phyloP scores from a whole-genome alignment of 2,329 filamentous ascomycete genomes.

The Penicillium sclerotiorum region DNA sequence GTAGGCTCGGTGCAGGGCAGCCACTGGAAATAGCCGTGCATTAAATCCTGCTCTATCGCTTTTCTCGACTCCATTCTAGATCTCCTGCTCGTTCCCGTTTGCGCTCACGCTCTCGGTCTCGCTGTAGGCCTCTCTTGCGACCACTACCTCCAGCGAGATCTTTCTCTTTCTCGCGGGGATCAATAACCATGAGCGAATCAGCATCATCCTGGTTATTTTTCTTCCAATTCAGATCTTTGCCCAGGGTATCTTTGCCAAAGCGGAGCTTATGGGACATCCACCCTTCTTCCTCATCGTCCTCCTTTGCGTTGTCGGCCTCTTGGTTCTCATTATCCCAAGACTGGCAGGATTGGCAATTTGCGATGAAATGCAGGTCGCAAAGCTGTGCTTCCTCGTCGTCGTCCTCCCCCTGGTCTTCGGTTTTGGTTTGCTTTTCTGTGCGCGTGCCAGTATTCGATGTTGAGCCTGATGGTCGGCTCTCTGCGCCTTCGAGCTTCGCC shows the following conservation, averaged over 20 bases:
- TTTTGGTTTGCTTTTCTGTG: conserved; percentile 13
- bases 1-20: too few relatives aligned
- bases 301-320: conserved; percentile 48
- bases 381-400: conserved; percentile 69
- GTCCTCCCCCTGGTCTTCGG: conserved; percentile 16
- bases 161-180: conserved; percentile 80
- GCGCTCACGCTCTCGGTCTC: conserved; percentile 42
- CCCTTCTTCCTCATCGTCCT: conserved; percentile 56
- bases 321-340: conserved; percentile 68
- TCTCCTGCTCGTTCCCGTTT: conserved; percentile 37
- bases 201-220: conserved; percentile 84
- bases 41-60: conserved; percentile 1
- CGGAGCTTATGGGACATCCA: conserved; percentile 88
- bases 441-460: conserved; percentile 11
- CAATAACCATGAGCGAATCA: conserved; percentile 77
- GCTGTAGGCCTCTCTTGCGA: conserved; percentile 56
- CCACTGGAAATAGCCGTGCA: too few relatives aligned
- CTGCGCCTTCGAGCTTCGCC: conserved; percentile 65
- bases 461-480: conserved; percentile 36
- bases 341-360: conserved; percentile 88
- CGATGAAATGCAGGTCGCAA: conserved; percentile 95
- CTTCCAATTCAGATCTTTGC: conserved; percentile 88
- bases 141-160: conserved; percentile 64
- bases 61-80: conserved; percentile 40
- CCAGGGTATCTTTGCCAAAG: conserved; percentile 86